Evolutionary conservation across 495 filamentous ascomycete genomes (phyloP).

Genomic region (Aspergillus bertholletiae): DNA sequence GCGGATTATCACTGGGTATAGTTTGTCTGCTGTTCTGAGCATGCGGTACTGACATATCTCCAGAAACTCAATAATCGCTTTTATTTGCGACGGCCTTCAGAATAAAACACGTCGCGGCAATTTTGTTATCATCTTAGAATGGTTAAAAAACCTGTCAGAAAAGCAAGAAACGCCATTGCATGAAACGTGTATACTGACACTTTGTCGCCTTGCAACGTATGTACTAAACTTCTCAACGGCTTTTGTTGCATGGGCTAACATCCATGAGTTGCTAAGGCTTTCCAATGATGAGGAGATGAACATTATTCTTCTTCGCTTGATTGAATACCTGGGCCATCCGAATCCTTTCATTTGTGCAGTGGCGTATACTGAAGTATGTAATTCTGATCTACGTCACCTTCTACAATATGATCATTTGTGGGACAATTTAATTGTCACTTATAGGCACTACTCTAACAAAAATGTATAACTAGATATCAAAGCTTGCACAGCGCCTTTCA

Average conservation of each 20-base stretch:
- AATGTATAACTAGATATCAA: slow-evolving; percentile 43
- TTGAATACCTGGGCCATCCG: slow-evolving; percentile 82
- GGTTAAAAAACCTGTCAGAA: slow-evolving; percentile 67
- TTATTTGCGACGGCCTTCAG: slow-evolving; percentile 52
- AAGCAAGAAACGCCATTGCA: slow-evolving; percentile 59
- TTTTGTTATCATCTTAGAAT: slow-evolving; percentile 60
- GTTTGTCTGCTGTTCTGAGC: background rate
- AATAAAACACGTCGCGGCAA: slow-evolving; percentile 56
- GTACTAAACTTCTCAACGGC: slow-evolving; percentile 12
- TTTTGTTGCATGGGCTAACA: background rate
- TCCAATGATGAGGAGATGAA: slow-evolving; percentile 77
- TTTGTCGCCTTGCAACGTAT: slow-evolving; percentile 74
- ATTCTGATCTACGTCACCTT: background rate
- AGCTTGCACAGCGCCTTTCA: slow-evolving; percentile 60
- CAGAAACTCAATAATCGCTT: slow-evolving; percentile 62
- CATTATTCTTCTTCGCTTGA: slow-evolving; percentile 73
- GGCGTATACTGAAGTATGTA: slow-evolving; percentile 73
- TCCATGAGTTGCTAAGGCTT: slow-evolving; percentile 31
- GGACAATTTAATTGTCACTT: background rate
- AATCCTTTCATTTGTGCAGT: slow-evolving; percentile 75
- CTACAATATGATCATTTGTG: background rate
- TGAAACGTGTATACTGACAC: slow-evolving; percentile 81
- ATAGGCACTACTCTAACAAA: slow-evolving; percentile 4
- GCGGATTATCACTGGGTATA: slow-evolving; percentile 71
- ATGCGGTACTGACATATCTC: slow-evolving; percentile 24